phyloP scores from a whole-genome alignment of 441 rosid species.

The Erysimum pusillum region DNA sequence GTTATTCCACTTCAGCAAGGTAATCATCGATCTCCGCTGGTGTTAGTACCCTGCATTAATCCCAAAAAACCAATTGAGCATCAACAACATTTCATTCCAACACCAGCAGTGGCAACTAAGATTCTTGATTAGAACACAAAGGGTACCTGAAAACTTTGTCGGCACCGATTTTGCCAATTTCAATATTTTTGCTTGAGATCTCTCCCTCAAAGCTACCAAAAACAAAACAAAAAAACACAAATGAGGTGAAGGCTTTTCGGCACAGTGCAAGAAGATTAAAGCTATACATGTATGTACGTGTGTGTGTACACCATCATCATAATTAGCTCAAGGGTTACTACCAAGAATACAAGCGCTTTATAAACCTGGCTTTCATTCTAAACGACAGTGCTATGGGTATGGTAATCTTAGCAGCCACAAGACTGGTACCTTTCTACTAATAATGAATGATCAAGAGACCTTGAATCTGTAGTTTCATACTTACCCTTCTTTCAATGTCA shows the following conservation, averaged over 20 bases:
- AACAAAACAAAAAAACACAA: slow-evolving; percentile 20
- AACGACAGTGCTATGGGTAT: background rate
- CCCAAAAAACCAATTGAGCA: no score
- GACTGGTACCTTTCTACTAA: slow-evolving; percentile 3
- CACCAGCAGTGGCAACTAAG: no score
- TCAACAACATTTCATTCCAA: no score
- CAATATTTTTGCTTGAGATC: slow-evolving; percentile 87
- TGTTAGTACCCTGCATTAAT: slow-evolving; percentile 81
- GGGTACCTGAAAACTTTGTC: slow-evolving; percentile 93
- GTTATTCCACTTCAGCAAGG: slow-evolving; percentile 81
- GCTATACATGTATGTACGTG: background rate
- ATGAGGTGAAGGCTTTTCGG: slow-evolving; percentile 2
- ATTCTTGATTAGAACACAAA: no score
- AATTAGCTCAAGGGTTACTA: slow-evolving; percentile 15
- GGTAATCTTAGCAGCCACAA: slow-evolving; percentile 19
- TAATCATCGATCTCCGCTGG: slow-evolving; percentile 81
- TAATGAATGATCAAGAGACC: slow-evolving; percentile 14
- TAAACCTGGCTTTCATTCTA: background rate
- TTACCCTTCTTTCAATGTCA: slow-evolving; percentile 95
- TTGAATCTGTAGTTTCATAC: background rate
- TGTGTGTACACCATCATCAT: slow-evolving; percentile 7
- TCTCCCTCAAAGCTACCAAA: slow-evolving; percentile 89
- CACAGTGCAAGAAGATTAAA: slow-evolving; percentile 4
- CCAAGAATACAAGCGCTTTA: slow-evolving; percentile 19
- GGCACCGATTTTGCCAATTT: slow-evolving; percentile 82